phyloP scores from a whole-genome alignment of 306 rosid species.

The Vigna hirtella region DNA sequence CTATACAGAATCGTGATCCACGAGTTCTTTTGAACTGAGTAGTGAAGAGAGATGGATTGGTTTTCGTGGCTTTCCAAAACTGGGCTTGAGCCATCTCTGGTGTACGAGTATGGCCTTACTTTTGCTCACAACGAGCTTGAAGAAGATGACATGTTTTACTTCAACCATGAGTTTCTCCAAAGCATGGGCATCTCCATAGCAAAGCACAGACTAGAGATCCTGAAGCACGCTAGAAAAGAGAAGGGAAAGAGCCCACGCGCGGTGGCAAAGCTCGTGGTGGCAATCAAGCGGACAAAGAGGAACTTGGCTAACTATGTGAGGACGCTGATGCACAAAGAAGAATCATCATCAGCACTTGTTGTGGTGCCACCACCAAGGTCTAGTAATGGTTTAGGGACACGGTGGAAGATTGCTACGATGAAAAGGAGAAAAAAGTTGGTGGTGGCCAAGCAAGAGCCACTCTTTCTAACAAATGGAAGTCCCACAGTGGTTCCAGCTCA shows the following conservation, averaged over 20 bases:
- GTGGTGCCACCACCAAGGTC: conserved; percentile 64
- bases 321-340: conserved; percentile 42
- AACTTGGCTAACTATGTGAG: conserved; percentile 52
- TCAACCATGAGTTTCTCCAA: conserved; percentile 93
- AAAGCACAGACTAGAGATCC: conserved; percentile 90
- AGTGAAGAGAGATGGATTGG: conserved; percentile 73
- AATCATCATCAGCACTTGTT: conserved; percentile 64
- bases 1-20: not conserved
- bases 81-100: conserved; percentile 69
- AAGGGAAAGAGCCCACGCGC: conserved; percentile 48
- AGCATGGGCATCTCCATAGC: conserved; percentile 97
- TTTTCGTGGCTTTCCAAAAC: conserved; percentile 90
- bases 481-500: conserved; percentile 21
- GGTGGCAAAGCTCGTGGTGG: conserved; percentile 61
- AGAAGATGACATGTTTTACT: conserved; percentile 74
- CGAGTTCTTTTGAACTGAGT: not conserved
- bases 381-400: conserved; percentile 41
- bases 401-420: conserved; percentile 56
- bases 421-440: conserved; percentile 61
- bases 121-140: conserved; percentile 91
- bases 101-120: conserved; percentile 81
- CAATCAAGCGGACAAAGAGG: conserved; percentile 70
- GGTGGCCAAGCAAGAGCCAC: conserved; percentile 57
- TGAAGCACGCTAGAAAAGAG: conserved; percentile 69
- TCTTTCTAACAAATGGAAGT: conserved; percentile 69